phyloP scores from a whole-genome alignment of 176 grass and related monocot species.

The Rhynchospora pubera region DNA sequence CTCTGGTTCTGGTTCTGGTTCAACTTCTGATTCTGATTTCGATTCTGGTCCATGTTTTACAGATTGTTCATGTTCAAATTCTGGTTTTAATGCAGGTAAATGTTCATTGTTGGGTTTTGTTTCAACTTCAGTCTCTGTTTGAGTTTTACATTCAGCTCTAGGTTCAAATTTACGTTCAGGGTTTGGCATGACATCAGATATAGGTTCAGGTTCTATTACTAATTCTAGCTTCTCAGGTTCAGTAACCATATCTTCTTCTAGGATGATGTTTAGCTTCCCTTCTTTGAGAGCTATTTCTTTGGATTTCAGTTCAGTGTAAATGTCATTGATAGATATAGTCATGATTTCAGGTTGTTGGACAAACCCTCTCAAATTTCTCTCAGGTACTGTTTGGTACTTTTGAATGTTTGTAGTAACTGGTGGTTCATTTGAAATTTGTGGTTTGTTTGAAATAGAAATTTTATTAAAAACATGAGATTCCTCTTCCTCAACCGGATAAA shows the following conservation, averaged over 20 bases:
- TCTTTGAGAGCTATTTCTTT: background rate
- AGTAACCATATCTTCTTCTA: background rate
- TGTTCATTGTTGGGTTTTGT: background rate
- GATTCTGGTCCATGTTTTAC: background rate
- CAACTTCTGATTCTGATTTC: background rate
- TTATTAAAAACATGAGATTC: slow-evolving; percentile 13
- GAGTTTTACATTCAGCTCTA: background rate
- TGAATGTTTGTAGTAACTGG: slow-evolving; percentile 23
- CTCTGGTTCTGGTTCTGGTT: background rate
- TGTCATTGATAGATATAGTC: slow-evolving; percentile 55
- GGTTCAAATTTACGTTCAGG: background rate
- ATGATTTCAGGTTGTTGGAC: slow-evolving; percentile 55
- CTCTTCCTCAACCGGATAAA: background rate
- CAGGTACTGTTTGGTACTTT: slow-evolving; percentile 55
- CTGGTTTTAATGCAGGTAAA: background rate
- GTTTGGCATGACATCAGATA: background rate
- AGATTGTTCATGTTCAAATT: background rate
- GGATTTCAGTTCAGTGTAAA: slow-evolving; percentile 19
- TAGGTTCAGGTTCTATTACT: background rate
- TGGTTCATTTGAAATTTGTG: slow-evolving; percentile 17
- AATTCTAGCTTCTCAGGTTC: background rate
- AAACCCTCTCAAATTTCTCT: slow-evolving; percentile 66
- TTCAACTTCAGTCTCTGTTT: background rate
- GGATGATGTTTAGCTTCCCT: background rate
- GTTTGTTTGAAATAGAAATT: background rate